Evolutionary conservation across 1,139 yeast species (phyloP).

Genomic region (Kodamaea ohmeri): DNA sequence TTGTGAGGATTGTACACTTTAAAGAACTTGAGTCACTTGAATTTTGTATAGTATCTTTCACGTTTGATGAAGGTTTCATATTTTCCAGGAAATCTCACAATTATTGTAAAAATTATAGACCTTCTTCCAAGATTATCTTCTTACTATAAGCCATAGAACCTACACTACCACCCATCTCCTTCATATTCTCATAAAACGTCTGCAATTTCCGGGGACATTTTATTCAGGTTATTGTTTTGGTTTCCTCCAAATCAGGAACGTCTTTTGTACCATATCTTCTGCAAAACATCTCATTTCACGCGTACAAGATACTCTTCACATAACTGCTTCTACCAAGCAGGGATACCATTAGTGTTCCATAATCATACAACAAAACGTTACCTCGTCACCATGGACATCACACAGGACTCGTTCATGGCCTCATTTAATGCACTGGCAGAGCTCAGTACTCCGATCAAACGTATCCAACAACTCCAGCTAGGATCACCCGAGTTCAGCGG

Average conservation of each 20-base stretch:
- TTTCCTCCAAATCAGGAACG: constrained; percentile 4
- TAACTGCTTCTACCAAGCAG: not conserved
- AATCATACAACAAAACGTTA: not conserved
- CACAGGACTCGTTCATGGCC: constrained; percentile 2
- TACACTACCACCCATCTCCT: not conserved
- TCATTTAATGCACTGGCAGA: constrained; percentile 16
- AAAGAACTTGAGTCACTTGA: no score
- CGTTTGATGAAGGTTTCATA: no score
- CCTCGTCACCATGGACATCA: constrained; percentile 2
- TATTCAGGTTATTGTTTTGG: constrained; percentile 5
- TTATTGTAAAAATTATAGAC: no score
- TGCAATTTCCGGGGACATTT: no score
- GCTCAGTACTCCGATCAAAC: constrained; percentile 42
- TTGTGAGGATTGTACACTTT: no score
- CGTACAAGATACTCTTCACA: not conserved
- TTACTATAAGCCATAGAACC: no score
- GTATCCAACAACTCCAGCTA: constrained; percentile 33
- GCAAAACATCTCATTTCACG: constrained; percentile 3
- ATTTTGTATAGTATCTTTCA: no score
- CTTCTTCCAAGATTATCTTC: no score
- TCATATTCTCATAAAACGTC: not conserved
- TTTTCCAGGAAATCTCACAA: no score
- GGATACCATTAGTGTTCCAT: not conserved
- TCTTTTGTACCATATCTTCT: constrained; percentile 1
- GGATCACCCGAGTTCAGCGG: constrained; percentile 20